Base-by-base conservation (phyloP, 495 filamentous ascomycete species). In the Penicillium steckii region DNA sequence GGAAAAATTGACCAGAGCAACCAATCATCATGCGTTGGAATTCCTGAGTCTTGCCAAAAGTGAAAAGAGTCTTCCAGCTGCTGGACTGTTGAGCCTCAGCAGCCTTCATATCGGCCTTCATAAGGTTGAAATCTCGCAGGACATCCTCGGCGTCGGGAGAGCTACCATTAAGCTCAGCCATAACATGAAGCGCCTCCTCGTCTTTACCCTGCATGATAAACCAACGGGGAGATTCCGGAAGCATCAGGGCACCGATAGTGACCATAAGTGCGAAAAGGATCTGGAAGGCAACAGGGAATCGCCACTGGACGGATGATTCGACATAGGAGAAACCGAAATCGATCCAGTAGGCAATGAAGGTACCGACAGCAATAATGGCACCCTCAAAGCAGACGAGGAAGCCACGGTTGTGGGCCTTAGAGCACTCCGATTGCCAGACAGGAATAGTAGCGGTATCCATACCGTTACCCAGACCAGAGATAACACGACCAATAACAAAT, bases 361-460 rank as follows among this genome's bases (percentile, higher is more conserved):
- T 74, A 83, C 89, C 89, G 56, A 91, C 87, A 21, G 88, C 88
- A 51, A 91, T 90, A 50, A 84, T 78, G 37, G 81, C 85, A 57
- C 89, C 89, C 65, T 91, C 87, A 60, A 92, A 88, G 68, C 88
- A 91, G 63, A 92, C 88, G 46, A 91, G 74, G 19, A 90, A 81
- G 38, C 88, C 89, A 51, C 88, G 80, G 67, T 92, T 91, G 55
- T 81, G 82, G 0, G 88, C 80, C 30, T 80, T 76, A 8, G 82
- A 85, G 60, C 85, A 87, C 62, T 88, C 85, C 2, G 85, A 86
- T 70, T 91, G 88, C 66, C 88, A 91, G 2, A 86, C 87, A 5
- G 88, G 88, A 45, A 90, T 89, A 3, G 85, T 88, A 1, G 79
- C 81, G 0, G 85, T 88, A 60, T 89, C 87, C 62, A 88, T 86